Conservation (phyloP, 192 early-diverging fungal species). For the Mortierella claussenii region DNA sequence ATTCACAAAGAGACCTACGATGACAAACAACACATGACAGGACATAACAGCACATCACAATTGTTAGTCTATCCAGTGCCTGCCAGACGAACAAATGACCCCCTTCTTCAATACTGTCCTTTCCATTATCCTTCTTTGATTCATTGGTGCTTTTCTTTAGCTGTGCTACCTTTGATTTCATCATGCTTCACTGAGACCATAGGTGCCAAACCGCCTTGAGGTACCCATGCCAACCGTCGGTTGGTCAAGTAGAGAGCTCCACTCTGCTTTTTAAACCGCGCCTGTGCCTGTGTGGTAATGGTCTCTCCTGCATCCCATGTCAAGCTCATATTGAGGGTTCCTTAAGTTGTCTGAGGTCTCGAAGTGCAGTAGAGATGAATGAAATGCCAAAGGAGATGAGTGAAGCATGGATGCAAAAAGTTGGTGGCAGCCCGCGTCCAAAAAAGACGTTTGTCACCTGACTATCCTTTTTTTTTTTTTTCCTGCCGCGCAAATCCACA, state of each 20-base stretch:
- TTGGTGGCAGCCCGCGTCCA: not conserved
- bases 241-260: constrained; percentile 64
- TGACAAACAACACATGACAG: not conserved
- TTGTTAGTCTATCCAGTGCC: too few relatives aligned
- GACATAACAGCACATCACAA: too few relatives aligned
- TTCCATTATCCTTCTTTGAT: not conserved
- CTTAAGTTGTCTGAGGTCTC: too few relatives aligned
- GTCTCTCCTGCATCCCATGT: constrained; percentile 49
- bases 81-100: too few relatives aligned
- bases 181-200: constrained; percentile 58
- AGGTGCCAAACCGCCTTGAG: constrained; percentile 54
- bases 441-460: too few relatives aligned
- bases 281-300: constrained; percentile 7
- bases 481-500: not conserved
- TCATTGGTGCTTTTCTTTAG: too few relatives aligned
- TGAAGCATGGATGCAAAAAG: not conserved
- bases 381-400: not conserved
- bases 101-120: not conserved
- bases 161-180: constrained; percentile 56
- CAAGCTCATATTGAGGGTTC: not conserved
- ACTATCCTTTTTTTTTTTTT: too few relatives aligned
- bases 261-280: constrained; percentile 29
- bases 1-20: constrained; percentile 51
- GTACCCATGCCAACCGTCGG: constrained; percentile 67
- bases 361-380: too few relatives aligned